phyloP scores from a whole-genome alignment of 306 rosid genomes.

The Phaseolus lunatus region DNA sequence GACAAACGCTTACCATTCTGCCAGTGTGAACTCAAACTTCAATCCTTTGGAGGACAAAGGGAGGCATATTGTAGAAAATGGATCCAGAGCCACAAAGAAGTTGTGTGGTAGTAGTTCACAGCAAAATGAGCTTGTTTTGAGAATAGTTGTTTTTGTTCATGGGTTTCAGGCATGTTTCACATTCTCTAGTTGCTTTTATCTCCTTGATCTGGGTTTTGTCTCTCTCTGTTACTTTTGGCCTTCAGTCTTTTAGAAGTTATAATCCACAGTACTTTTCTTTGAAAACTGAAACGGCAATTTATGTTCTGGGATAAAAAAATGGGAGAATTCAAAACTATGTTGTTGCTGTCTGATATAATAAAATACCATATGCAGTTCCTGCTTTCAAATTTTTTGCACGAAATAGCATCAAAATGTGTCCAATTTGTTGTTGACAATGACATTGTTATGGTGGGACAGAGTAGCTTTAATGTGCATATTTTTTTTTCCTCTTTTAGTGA shows the following conservation, averaged over 20 bases:
- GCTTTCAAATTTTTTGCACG: too few species aligned
- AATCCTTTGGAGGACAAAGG: slow-evolving; percentile 54
- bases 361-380: too few species aligned
- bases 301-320: too few species aligned
- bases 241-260: slow-evolving; percentile 16
- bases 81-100: slow-evolving; percentile 55
- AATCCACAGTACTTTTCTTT: neutral
- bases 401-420: too few species aligned
- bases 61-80: slow-evolving; percentile 48
- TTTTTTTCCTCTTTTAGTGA: too few species aligned
- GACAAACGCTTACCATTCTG: slow-evolving; percentile 58
- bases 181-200: slow-evolving; percentile 39
- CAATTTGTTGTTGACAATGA: too few species aligned
- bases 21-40: slow-evolving; percentile 66
- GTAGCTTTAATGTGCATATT: too few species aligned
- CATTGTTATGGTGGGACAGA: too few species aligned
- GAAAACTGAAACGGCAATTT: too few species aligned
- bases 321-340: too few species aligned
- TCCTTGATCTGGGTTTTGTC: slow-evolving; percentile 28
- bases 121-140: slow-evolving; percentile 65
- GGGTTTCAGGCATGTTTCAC: slow-evolving; percentile 92
- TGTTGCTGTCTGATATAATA: too few species aligned
- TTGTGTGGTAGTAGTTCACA: slow-evolving; percentile 45
- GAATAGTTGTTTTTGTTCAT: slow-evolving; percentile 89
- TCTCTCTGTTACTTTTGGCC: neutral